These are phyloP conservation scores for Asterophora parasitica DNA, from an alignment of 768 basidiomycete genomes.

Conservation along the genomic window DNA sequence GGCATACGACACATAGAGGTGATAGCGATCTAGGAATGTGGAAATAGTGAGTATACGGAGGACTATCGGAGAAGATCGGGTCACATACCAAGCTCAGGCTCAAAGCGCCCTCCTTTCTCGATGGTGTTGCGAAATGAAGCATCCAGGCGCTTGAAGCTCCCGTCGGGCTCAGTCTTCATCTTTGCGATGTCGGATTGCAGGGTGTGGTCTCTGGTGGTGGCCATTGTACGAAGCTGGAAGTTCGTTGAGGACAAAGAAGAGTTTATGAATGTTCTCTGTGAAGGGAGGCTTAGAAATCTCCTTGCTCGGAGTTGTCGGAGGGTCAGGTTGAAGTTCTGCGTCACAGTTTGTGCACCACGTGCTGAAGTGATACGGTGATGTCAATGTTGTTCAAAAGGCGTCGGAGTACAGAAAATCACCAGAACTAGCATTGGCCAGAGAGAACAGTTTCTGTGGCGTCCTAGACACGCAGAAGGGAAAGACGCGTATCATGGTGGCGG, in stretches of 20 bases:
- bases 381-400: background rate
- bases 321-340: too few species aligned
- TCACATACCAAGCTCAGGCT: conserved; percentile 69
- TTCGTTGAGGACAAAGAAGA: background rate
- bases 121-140: conserved; percentile 54
- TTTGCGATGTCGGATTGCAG: conserved; percentile 47
- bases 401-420: background rate
- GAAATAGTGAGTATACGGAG: background rate
- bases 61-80: background rate
- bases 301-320: too few species aligned
- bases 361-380: conserved; percentile 7
- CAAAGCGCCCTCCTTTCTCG: conserved; percentile 53
- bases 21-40: conserved; percentile 65
- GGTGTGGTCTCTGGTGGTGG: conserved; percentile 28
- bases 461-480: background rate
- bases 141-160: conserved; percentile 48
- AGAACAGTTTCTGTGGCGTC: background rate
- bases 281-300: conserved; percentile 6
- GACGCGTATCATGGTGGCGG: background rate
- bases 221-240: conserved; percentile 11
- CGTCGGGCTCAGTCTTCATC: conserved; percentile 43
- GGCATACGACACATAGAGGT: conserved; percentile 83
- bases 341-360: conserved; percentile 4
- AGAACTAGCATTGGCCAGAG: background rate
- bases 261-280: conserved; percentile 5